Base-by-base conservation (phyloP, 345 rosid species). In the Brassica juncea region DNA sequence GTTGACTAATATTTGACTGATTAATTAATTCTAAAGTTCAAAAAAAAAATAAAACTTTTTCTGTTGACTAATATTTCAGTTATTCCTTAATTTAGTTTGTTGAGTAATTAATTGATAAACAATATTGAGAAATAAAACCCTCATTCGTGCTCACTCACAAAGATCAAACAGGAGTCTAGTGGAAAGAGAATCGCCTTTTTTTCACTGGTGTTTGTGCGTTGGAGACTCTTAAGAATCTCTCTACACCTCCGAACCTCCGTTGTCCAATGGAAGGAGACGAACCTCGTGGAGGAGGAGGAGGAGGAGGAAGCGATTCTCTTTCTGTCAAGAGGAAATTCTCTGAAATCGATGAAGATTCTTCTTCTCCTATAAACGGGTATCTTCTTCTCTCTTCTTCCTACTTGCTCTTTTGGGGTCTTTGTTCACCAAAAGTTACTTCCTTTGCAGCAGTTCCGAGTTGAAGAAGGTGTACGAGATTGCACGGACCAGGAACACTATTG, bases 401-500 rank as follows among this genome's bases (percentile, higher is more conserved):
- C 0, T 8, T 8, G 4, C 71, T 21, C 3, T 39, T 39, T 9
- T 9, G 44, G 71, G 61, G 72, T 54, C 16, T 70, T 63, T 39
- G 15, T 60, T 7, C 66, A 34, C 25, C 62, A 47, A 60, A 34
- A 72, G 2, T 52, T 42, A 12, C 68, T 49, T 4, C 25, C 68
- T 59, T 15, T 64, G 6, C 47, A 35, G 84, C 21, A 91, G 96
- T 55, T 91, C 90, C 80, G 94, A 89, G 76, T 25, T 70, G 81
- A 79, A 84, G 65, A 79, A 84, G 65, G 84, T 91, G 63, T 89
- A 80, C 73, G 96, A 90, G 77, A 90, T 86, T 84, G 91, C 96
- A 7, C 81, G 66, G 86, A 74, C 75, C 84, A 90, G 86, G 80
- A 93, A 95, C 80, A 81, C 86, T n/a, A 87, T 95, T 79, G 93